Base-by-base conservation (phyloP, 345 rosid species). In the Brassica carinata region DNA sequence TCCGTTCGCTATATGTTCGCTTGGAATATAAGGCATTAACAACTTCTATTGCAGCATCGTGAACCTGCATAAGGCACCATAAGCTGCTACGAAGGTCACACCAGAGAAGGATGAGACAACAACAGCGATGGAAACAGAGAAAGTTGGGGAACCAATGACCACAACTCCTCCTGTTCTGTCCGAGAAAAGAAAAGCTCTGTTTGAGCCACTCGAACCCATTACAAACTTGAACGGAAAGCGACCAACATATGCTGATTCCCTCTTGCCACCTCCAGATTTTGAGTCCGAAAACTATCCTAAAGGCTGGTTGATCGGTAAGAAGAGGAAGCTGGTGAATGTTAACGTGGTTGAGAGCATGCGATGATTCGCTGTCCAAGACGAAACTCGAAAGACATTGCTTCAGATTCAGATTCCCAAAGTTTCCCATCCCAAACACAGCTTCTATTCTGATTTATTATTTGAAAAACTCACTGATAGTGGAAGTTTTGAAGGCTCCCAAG, bases 311-410 rank as follows among this genome's bases (percentile, higher is more conserved):
- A 85, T 94, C 0, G 97, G 98, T 58, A 94, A 94, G 87, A 94
- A 88, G 91, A 87, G 98, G 67, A 94, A 94, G 84, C 86, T 94
- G 26, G 98, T 92, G 26, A 92, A 92, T 78, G 94, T 94, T 27
- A 97, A 94, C 73, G 97, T 94, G 0, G 98, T 94, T 15, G 98
- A 94, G 86, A 91, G 97, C 82, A 94, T 94, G 98, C 85, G 98
- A 48, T 90, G 26, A 23, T 23, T 19, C 26, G 26, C 23, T 23
- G 26, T 23, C 26, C 26, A 23, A 23, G 26, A 23, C 1, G 26
- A 23, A 23, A 23, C 26, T 23, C 26, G 26, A 23, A 23, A 23
- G 26, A 23, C 26, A 23, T 2, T 23, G 26, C 26, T 23, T 1
- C 0, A 23, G 26, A 23, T 23, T 23, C 26, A 23, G 1, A 23